Base-by-base conservation (phyloP, 805 yeast species). In the Barnettozyma californica region DNA sequence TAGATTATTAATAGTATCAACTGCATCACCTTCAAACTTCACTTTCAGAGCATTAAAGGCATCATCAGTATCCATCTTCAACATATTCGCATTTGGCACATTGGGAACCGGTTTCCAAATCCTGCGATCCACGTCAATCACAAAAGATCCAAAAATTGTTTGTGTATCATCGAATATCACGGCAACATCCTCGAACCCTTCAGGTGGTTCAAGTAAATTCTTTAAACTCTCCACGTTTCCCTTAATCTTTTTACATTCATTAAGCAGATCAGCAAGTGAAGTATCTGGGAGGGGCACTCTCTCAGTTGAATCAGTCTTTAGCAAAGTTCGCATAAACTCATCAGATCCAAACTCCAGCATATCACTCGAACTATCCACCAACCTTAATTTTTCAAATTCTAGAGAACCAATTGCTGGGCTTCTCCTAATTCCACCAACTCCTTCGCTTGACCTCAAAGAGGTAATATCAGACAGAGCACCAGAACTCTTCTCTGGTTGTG, bases 341-440 rank as follows among this genome's bases (percentile, higher is more conserved):
- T 78, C 84, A 5, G 84, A 74, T 33, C 82, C 85, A 54, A 81
- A 74, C 45, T 79, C 83, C 2, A 76, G 27, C 9, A 44, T 20
- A 14, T 43, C 77, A 52, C 76, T 79, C 16, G 50, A 47, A 20
- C 49, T 53, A 7, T 35, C 38, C 23, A 11, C 20, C 23, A 53
- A 20, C 5, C 49, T 50, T 23, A 64, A 41, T 44, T 62, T 66
- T 46, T 71, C 73, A 53, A 69, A 65, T 35, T 65, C 67, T 34
- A 68, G 42, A 2, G 67, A 61, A 1, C 69, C 67, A 38, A 66
- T 58, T 25, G 59, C 56, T 47, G 55, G 58, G n/a, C 58, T 40
- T 23, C 53, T 57, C 13, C 49, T 48, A 7, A 48, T 45, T 19
- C 44, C 47, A 31, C 35, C 50, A 9, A 35, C 41, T 26, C 44